Base-by-base conservation (phyloP, 2,329 filamentous ascomycete genomes). In the Microascus cirrosus region DNA sequence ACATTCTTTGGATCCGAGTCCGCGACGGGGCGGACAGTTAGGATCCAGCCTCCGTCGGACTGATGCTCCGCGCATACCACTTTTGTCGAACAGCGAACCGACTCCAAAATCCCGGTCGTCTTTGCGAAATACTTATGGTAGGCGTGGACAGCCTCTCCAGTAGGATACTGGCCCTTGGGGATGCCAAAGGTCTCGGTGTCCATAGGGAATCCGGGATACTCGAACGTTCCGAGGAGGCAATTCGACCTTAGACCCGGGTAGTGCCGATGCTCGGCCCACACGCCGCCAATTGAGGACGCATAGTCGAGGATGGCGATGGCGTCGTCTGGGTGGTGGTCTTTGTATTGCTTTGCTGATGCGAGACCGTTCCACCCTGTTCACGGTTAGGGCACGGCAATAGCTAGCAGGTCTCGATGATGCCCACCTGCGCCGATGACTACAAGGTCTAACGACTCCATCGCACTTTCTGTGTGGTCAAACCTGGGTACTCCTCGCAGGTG, bases 201-300 rank as follows among this genome's bases (percentile, higher is more conserved):
- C 83, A 92, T 86, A 20, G 86, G 85, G 60, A 88, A 89, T 63
- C 90, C 88, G 0, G 83, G 82, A 64, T 81, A 90, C 67, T 92
- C 86, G 63, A 85, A 89, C 0, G 82, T 86, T 2, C 87, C 87
- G 12, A 85, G 68, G 67, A 89, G 78, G 65, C 91, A 91, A 69
- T 93, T 92, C 57, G 81, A 84, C 64, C 84, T 87, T 54, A 93
- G 76, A 1, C 82, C 83, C 0, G 83, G 80, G 66, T 91, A 87
- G 0, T 90, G 70, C 1, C 86, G 78, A 42, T 86, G 74, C 58
- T 81, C 74, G 10, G 83, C 80, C 88, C 87, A 92, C 18, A 84
- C 83, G 3, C 89, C 88, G 1, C 88, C 89, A 5, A 85, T 65
- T 0, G 80, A 79, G 13, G 74, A 67, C 12, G 76, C 74, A 5